Conservation (phyloP, 192 early-diverging fungal genomes). For the Entomortierella chlamydospora region DNA sequence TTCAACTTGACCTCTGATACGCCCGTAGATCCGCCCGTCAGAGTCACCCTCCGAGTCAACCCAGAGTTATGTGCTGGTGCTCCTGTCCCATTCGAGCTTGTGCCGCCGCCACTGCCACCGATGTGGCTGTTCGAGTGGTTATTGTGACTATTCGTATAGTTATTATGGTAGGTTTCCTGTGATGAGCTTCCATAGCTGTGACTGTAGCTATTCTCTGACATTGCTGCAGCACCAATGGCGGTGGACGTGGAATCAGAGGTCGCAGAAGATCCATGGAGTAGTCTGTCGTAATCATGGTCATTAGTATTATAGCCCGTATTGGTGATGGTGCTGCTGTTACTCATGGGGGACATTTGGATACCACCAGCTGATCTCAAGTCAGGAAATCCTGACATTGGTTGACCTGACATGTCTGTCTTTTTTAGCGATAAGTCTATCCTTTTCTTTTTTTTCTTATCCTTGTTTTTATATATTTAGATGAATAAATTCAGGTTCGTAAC, state of each 20-base stretch:
- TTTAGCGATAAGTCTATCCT: no score
- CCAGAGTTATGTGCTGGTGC: not conserved
- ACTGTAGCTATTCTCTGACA: not conserved
- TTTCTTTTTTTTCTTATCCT: no score
- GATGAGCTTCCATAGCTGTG: not conserved
- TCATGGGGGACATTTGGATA: not conserved
- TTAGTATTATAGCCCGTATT: not conserved
- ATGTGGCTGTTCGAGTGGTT: not conserved
- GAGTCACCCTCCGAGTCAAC: not conserved
- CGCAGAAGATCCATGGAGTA: slow-evolving; percentile 1
- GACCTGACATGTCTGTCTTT: not conserved
- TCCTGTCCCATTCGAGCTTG: not conserved
- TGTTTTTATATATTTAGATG: no score
- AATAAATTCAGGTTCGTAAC: no score
- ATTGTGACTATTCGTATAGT: not conserved
- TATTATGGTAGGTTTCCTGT: not conserved
- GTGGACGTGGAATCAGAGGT: not conserved
- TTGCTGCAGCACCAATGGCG: not conserved
- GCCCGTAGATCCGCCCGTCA: slow-evolving; percentile 2
- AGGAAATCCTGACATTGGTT: not conserved
- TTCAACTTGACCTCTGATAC: slow-evolving; percentile 75
- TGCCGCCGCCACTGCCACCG: not conserved
- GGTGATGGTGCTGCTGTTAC: not conserved
- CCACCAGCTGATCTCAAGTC: not conserved
- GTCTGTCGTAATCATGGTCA: not conserved